These are phyloP conservation scores for Populus euphratica DNA, from an alignment of 345 rosid genomes.

Conservation along the genomic window DNA sequence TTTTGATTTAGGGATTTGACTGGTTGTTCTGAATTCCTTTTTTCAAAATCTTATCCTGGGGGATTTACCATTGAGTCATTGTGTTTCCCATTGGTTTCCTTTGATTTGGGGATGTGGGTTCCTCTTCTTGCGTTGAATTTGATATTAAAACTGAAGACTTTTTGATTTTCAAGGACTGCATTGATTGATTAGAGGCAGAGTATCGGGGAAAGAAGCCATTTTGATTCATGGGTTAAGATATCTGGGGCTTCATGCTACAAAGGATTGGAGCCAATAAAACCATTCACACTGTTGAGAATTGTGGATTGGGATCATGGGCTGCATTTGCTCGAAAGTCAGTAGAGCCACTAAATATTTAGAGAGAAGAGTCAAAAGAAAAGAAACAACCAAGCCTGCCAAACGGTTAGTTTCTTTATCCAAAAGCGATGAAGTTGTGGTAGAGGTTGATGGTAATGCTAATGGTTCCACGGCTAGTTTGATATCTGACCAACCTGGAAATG, in stretches of 20 bases:
- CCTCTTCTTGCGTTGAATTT: not conserved
- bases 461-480: constrained; percentile 41
- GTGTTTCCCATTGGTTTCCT: not conserved
- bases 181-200: not conserved
- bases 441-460: constrained; percentile 25
- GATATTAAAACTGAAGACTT: not conserved
- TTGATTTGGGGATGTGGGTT: constrained; percentile 22
- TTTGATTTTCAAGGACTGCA: not conserved
- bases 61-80: not conserved
- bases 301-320: constrained; percentile 59
- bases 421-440: constrained; percentile 35
- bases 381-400: constrained; percentile 34
- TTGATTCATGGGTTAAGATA: not conserved
- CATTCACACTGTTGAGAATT: not conserved
- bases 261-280: constrained; percentile 1
- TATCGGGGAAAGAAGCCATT: not conserved
- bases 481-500: constrained; percentile 27
- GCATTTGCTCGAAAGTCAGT: constrained; percentile 77
- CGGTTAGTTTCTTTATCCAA: constrained; percentile 32
- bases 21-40: not conserved
- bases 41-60: not conserved
- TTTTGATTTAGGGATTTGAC: not conserved
- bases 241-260: not conserved
- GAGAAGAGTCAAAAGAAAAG: constrained; percentile 31
- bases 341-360: constrained; percentile 30